Conservation (phyloP, 371 early-diverging fungal genomes). For the Saksenaea oblongispora region DNA sequence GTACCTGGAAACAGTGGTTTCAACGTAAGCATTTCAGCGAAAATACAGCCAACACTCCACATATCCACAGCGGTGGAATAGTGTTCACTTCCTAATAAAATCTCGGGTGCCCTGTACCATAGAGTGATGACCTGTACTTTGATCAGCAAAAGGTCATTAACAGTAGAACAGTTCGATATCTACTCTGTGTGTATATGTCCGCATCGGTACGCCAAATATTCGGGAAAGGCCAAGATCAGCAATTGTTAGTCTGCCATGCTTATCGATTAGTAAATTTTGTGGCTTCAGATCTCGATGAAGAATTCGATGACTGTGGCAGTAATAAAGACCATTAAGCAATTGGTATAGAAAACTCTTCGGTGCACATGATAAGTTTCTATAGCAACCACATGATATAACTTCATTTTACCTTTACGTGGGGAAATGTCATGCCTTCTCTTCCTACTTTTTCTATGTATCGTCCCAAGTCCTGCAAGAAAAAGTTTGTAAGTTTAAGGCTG, state of each 20-base stretch:
- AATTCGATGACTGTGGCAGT: conserved; percentile 86
- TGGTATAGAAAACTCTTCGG: conserved; percentile 87
- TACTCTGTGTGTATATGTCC: conserved; percentile 91
- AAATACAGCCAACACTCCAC: conserved; percentile 98
- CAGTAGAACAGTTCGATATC: conserved; percentile 7
- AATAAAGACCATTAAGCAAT: conserved; percentile 76
- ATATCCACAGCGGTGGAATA: conserved; percentile 96
- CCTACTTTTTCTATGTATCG: conserved; percentile 83
- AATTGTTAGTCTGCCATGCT: conserved; percentile 79
- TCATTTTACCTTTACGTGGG: conserved; percentile 64
- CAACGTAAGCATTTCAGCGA: conserved; percentile 90
- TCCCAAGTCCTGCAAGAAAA: conserved; percentile 74
- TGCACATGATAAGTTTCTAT: not conserved
- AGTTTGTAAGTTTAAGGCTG: too few species aligned
- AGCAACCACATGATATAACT: not conserved
- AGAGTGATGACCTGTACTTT: conserved; percentile 83
- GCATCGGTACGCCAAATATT: conserved; percentile 82
- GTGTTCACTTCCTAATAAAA: conserved; percentile 86
- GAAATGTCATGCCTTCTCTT: conserved; percentile 53
- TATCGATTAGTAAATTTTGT: conserved; percentile 91
- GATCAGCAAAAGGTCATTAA: not conserved
- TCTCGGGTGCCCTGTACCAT: conserved; percentile 98
- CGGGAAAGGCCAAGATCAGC: conserved; percentile 96
- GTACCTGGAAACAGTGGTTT: conserved; percentile 82
- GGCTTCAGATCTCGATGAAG: conserved; percentile 92